Evolutionary conservation across 441 rosid species (phyloP), one percentile per base, ranked within the genome.

Genomic region (Aquilaria agallochum): DNA sequence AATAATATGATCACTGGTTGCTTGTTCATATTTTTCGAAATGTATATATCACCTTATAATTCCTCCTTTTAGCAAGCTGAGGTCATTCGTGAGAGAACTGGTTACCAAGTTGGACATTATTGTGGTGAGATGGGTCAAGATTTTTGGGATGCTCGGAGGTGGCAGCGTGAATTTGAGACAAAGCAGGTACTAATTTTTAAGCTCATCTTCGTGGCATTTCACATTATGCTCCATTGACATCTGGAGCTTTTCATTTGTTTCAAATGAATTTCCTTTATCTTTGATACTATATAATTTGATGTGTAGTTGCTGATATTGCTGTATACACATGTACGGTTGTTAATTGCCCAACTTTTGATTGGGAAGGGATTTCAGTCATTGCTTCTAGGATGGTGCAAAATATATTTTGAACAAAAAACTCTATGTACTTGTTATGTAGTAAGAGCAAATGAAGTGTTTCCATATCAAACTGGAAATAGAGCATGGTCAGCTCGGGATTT

Each of bases 71-170:
- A 92, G 99, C 99, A 95, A 95, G 96, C 98, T 13, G 99, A 90
- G 76, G 99, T 95, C 64, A 90, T 95, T 32, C 94, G 92, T 0
- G 95, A 90, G 47, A 81, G 81, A 55, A 92, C 98, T 53, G 71
- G 82, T 74, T 85, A 59, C 58, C 82, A 81, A 78, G 98, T 95
- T 15, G 99, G 99, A 9, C 93, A 87, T 65, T 95, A 88, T 70
- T 95, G 99, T 73, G 99, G 99, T 68, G 98, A 95, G 73, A 95
- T 95, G 98, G 99, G 98, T 48, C 99, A 92, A 76, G 98, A 95
- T 67, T 95, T 92, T 63, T 95, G 99, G 98, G 99, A 95, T 82
- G 69, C 92, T 59, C 81, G 95, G 58, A 84, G 97, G 74, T 95
- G 99, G 99, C 97, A 85, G 68, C 92, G 87, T 0, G 99, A 95